phyloP scores from a whole-genome alignment of 2,329 filamentous ascomycete species.

The Sclerotinia sclerotiorum region DNA sequence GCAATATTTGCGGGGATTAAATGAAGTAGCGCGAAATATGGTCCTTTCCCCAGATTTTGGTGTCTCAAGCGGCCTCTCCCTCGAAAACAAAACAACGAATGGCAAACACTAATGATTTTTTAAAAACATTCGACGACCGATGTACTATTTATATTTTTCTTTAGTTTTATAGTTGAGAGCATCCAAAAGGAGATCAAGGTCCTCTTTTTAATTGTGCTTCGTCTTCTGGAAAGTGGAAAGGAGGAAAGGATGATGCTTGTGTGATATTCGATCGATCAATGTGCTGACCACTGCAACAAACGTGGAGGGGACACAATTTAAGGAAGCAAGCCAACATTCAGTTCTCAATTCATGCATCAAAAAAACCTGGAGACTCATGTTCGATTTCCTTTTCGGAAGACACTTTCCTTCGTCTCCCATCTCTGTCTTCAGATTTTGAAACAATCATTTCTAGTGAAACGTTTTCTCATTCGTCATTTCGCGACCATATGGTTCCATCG shows the following conservation, averaged over 20 bases:
- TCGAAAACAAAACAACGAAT: background rate
- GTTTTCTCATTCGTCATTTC: background rate
- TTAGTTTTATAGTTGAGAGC: background rate
- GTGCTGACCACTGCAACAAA: background rate
- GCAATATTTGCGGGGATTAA: background rate
- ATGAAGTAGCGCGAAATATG: background rate
- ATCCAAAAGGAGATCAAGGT: background rate
- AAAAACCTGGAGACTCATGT: background rate
- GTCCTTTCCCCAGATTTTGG: constrained; percentile 5
- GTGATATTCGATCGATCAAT: background rate
- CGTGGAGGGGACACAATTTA: background rate
- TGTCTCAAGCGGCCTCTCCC: background rate
- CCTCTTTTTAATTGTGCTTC: background rate
- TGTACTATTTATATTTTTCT: background rate
- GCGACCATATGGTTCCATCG: constrained; percentile 5
- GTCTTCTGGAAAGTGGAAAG: background rate
- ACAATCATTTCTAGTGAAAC: background rate
- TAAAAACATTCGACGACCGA: background rate
- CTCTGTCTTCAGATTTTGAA: background rate
- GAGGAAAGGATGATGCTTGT: background rate
- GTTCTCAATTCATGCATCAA: background rate
- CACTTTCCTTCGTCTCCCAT: no score
- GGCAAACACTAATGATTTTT: background rate
- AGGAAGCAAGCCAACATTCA: background rate
- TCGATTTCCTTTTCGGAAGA: background rate